phyloP scores from a whole-genome alignment of 805 yeast genomes.

The Metschnikowia anglica region DNA sequence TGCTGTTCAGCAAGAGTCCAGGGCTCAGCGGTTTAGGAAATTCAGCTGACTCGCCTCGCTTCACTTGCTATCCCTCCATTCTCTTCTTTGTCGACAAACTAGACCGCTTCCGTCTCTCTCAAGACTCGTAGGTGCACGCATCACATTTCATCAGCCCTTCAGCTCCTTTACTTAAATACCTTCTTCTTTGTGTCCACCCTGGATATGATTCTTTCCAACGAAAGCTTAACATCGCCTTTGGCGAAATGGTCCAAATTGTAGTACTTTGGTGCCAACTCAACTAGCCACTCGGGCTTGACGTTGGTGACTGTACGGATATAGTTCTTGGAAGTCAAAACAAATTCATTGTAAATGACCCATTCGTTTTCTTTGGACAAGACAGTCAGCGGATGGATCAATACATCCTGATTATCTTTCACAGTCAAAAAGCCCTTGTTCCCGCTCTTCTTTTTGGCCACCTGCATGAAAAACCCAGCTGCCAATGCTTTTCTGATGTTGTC shows the following conservation, averaged over 20 bases:
- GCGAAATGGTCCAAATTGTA: conserved; percentile 61
- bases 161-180: conserved; percentile 13
- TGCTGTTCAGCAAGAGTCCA: too few species aligned
- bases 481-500: conserved; percentile 82
- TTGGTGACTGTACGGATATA: conserved; percentile 92
- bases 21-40: too few species aligned
- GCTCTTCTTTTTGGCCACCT: conserved; percentile 90
- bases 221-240: conserved; percentile 70
- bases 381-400: conserved; percentile 89
- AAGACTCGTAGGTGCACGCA: too few species aligned
- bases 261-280: conserved; percentile 75
- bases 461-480: conserved; percentile 96
- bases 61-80: too few species aligned
- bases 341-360: conserved; percentile 94
- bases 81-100: too few species aligned
- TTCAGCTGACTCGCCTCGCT: too few species aligned
- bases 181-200: conserved; percentile 47
- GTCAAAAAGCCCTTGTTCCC: conserved; percentile 79
- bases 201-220: conserved; percentile 58
- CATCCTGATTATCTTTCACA: conserved; percentile 95
- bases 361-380: conserved; percentile 85
- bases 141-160: too few species aligned
- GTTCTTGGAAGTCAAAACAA: conserved; percentile 89
- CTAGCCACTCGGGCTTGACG: conserved; percentile 88
- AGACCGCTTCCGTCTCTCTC: not conserved